These are phyloP conservation scores for Purshia tridentata DNA, from an alignment of 306 rosid genomes.

Conservation along the genomic window DNA sequence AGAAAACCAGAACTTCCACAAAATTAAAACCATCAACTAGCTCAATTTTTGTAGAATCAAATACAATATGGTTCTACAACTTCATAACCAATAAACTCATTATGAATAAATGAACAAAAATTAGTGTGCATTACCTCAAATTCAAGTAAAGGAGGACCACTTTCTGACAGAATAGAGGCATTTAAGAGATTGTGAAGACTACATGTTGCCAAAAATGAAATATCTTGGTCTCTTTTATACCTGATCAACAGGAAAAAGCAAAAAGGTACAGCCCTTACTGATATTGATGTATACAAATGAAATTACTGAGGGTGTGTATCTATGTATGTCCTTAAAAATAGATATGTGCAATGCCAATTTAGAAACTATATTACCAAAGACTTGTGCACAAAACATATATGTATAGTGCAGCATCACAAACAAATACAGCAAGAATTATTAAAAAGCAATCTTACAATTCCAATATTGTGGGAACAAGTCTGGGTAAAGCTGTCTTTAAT, in stretches of 20 bases:
- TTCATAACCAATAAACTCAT: slow-evolving; percentile 4
- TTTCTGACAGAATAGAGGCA: slow-evolving; percentile 76
- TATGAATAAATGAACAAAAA: slow-evolving; percentile 7
- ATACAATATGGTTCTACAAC: not conserved
- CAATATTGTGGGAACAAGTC: slow-evolving; percentile 88
- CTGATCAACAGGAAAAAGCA: slow-evolving; percentile 43
- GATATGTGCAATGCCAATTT: not conserved
- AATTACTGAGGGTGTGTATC: slow-evolving; percentile 1
- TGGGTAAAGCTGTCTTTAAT: slow-evolving; percentile 81
- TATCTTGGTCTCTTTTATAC: slow-evolving; percentile 83
- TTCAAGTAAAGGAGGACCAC: slow-evolving; percentile 96
- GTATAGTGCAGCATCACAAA: not conserved
- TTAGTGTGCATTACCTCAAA: slow-evolving; percentile 68
- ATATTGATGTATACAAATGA: slow-evolving; percentile 23
- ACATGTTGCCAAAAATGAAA: slow-evolving; percentile 75
- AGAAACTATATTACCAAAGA: slow-evolving; percentile 17
- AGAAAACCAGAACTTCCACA: not conserved
- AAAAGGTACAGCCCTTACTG: not conserved
- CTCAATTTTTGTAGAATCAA: not conserved
- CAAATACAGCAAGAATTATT: slow-evolving; percentile 20
- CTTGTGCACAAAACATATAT: slow-evolving; percentile 19
- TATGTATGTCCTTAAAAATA: not conserved
- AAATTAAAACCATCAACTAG: not conserved
- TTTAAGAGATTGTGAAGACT: slow-evolving; percentile 85
- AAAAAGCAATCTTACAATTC: slow-evolving; percentile 69